Percentiles rank a stretch among this genome's conserved stretches.
phyloP scores from a whole-genome alignment of 495 filamentous ascomycete species.

The Neurospora cerealis region DNA sequence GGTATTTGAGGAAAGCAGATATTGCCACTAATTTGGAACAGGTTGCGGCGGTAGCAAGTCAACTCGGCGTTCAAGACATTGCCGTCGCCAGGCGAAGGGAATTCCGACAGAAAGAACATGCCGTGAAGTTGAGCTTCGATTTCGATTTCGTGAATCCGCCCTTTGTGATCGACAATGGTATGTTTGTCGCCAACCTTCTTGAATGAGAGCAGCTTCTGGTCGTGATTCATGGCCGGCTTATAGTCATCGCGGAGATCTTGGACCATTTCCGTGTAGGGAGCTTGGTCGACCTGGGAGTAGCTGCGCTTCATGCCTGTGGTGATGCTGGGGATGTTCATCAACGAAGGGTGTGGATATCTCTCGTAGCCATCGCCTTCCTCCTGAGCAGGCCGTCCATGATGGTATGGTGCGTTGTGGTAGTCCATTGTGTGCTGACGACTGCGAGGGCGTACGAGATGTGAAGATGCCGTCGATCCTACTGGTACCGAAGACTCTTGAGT shows the following conservation, averaged over 20 bases:
- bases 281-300: conserved; percentile 34
- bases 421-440: conserved; percentile 27
- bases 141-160: conserved; percentile 44
- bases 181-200: conserved; percentile 43
- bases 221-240: conserved; percentile 43
- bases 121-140: conserved; percentile 81
- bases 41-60: conserved; percentile 86
- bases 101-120: conserved; percentile 93
- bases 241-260: conserved; percentile 46
- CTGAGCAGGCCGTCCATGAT: conserved; percentile 35
- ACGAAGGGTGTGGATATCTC: conserved; percentile 34
- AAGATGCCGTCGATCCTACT: conserved; percentile 28
- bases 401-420: conserved; percentile 26
- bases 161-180: conserved; percentile 45
- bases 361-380: conserved; percentile 38
- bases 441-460: conserved; percentile 35
- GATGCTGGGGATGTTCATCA: conserved; percentile 43
- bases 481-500: conserved; percentile 33
- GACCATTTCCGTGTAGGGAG: conserved; percentile 41
- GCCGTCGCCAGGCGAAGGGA: conserved; percentile 59
- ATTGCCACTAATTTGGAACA: conserved; percentile 85
- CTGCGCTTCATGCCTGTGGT: conserved; percentile 40
- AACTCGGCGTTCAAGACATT: conserved; percentile 62
- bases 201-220: conserved; percentile 48
- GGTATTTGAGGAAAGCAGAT: conserved; percentile 69